Evolutionary conservation across 257 asterid genomes (phyloP).

Genomic region (Verbena officinalis): DNA sequence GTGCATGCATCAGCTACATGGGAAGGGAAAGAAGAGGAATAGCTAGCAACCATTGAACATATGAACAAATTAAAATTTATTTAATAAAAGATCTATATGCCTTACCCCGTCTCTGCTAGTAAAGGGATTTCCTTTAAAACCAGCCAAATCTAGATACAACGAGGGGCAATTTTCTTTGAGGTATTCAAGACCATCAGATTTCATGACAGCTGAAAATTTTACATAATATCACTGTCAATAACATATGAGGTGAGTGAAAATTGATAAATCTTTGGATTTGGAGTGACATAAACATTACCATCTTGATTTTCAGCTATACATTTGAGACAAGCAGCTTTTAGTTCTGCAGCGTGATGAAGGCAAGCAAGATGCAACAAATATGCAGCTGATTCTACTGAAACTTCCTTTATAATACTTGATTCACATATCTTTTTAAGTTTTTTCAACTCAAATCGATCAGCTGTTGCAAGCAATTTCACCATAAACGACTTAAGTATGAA

Average conservation of each 20-base stretch:
- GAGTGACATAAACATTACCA: too few species aligned
- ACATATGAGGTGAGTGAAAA: too few species aligned
- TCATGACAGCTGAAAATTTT: neutral
- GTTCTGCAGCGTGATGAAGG: slow-evolving; percentile 42
- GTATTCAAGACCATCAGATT: slow-evolving; percentile 6
- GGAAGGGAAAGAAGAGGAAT: neutral
- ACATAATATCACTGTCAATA: too few species aligned
- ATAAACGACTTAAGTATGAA: slow-evolving; percentile 39
- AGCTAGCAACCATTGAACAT: neutral
- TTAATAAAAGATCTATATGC: neutral
- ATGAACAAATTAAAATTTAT: neutral
- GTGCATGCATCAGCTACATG: neutral
- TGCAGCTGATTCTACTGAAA: slow-evolving; percentile 51
- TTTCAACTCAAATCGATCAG: slow-evolving; percentile 50
- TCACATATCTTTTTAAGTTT: slow-evolving; percentile 55
- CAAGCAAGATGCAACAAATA: slow-evolving; percentile 53
- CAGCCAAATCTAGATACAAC: slow-evolving; percentile 12
- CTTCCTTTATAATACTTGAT: slow-evolving; percentile 46
- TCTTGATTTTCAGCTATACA: slow-evolving; percentile 51
- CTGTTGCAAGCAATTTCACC: slow-evolving; percentile 57
- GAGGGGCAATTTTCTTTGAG: slow-evolving; percentile 20
- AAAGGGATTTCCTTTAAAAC: neutral
- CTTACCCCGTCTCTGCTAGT: neutral
- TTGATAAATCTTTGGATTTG: too few species aligned
- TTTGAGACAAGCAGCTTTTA: slow-evolving; percentile 57